phyloP scores from a whole-genome alignment of 106 monocot genomes.

The Cymbidium sinense region DNA sequence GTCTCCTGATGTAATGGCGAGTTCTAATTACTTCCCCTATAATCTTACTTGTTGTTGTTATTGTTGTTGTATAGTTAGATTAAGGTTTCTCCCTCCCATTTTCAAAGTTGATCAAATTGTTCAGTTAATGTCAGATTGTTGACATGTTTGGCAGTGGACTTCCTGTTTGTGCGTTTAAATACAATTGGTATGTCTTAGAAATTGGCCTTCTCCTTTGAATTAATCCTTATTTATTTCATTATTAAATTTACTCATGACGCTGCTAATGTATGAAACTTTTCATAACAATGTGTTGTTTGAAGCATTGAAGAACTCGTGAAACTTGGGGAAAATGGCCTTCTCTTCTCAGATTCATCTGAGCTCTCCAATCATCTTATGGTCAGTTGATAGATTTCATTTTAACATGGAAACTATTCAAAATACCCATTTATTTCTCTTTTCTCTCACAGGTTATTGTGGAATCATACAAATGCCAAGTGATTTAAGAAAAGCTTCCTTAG shows the following conservation, averaged over 20 bases:
- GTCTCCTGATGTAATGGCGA: too few relatives aligned
- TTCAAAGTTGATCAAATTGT: not conserved
- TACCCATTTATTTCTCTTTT: not conserved
- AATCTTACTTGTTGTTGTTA: too few relatives aligned
- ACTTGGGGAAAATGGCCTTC: constrained; percentile 76
- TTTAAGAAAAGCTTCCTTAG: too few relatives aligned
- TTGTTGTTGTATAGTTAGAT: not conserved
- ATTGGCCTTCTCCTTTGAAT: not conserved
- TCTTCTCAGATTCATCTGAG: constrained; percentile 83
- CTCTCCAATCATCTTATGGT: constrained; percentile 92
- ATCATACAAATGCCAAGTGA: too few relatives aligned
- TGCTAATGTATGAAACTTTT: not conserved
- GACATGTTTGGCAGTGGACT: constrained; percentile 98
- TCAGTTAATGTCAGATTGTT: constrained; percentile 48
- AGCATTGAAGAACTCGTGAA: constrained; percentile 91
- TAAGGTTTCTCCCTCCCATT: not conserved
- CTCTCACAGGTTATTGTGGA: not conserved
- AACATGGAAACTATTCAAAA: not conserved
- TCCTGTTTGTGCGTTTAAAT: constrained; percentile 88
- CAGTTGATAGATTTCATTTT: constrained; percentile 7
- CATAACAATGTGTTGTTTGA: constrained; percentile 15
- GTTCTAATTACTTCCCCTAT: too few relatives aligned
- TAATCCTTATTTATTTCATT: not conserved
- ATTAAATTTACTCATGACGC: not conserved
- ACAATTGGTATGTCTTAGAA: constrained; percentile 62